A percentile compares a stretch with the other conserved stretches of the same genome.
phyloP scores from a whole-genome alignment of 2,329 filamentous ascomycete genomes.

The Fusarium sp. region DNA sequence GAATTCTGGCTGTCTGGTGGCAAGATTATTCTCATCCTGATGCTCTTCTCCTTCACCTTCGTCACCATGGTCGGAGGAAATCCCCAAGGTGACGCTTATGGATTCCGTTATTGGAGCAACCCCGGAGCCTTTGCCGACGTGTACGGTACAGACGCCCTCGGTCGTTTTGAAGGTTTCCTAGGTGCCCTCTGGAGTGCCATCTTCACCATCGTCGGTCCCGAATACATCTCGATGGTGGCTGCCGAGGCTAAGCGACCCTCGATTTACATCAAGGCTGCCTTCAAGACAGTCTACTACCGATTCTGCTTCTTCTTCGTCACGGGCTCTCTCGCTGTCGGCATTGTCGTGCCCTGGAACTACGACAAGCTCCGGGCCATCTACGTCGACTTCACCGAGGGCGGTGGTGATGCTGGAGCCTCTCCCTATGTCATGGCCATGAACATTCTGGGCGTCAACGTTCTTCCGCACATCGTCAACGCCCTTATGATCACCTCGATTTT shows the following conservation, averaged over 20 bases:
- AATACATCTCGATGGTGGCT: slow-evolving; percentile 76
- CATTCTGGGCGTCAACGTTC: slow-evolving; percentile 62
- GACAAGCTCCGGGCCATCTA: slow-evolving; percentile 63
- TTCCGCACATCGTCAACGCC: slow-evolving; percentile 70
- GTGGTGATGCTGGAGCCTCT: slow-evolving; percentile 65
- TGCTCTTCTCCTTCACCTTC: slow-evolving; percentile 80
- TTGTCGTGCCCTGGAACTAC: slow-evolving; percentile 75
- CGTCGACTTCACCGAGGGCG: slow-evolving; percentile 49
- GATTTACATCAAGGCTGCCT: slow-evolving; percentile 73
- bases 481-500: slow-evolving; percentile 57
- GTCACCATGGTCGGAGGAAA: slow-evolving; percentile 84
- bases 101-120: slow-evolving; percentile 75
- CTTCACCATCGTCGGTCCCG: slow-evolving; percentile 74
- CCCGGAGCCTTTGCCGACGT: slow-evolving; percentile 58
- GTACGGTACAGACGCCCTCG: slow-evolving; percentile 69
- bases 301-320: slow-evolving; percentile 78
- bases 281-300: slow-evolving; percentile 79
- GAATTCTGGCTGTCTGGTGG: slow-evolving; percentile 76
- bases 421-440: slow-evolving; percentile 73
- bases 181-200: slow-evolving; percentile 73
- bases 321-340: slow-evolving; percentile 74
- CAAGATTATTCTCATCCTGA: slow-evolving; percentile 75
- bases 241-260: slow-evolving; percentile 76
- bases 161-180: slow-evolving; percentile 77
- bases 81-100: slow-evolving; percentile 74